Evolutionary conservation across 129 eudicot genomes (phyloP), one percentile per base, ranked within the genome.

Genomic region (Escallonia rubra): DNA sequence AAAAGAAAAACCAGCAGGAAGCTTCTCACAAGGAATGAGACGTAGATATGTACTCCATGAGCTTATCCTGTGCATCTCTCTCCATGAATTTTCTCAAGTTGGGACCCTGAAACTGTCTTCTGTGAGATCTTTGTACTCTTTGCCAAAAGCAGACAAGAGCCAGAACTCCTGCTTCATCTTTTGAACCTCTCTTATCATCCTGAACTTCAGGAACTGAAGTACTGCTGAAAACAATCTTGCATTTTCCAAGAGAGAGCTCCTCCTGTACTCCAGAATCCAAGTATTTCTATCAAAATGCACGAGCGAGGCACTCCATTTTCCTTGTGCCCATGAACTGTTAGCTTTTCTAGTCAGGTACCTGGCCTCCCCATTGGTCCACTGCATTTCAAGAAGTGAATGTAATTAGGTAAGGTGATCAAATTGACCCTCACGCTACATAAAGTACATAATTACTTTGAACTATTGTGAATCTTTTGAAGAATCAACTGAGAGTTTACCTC

Each of bases 231-330:
- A n/a, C 44, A 72, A 57, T 66, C 74, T 71, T 43, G 70, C 10
- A 66, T 80, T 82, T 8, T 92, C 89, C 74, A 75, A 65, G 8
- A 86, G 10, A 42, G 62, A 67, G 73, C 75, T 82, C 59, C 70
- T 63, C 72, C 66, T 81, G 64, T 92, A 89, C 78, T 92, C 96
- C 4, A 92, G 78, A n/a, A 92, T 82, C 98, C 98, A 92, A n/a
- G 98, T 84, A 43, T 89, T 78, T 56, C 83, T 81, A 66, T 89
- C 95, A 10, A 92, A 78, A 10, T 78, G 91, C 76, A 86, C 82
- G 9, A 72, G 74, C 0, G 90, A 92, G 7, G 85, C 66, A 53
- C 90, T 79, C 98, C 95, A 86, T 77, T 84, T 86, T 62, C 63
- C 75, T 57, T 72, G 90, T 12, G 71, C 65, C 98, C 96, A 92